Evolutionary conservation across 148 eudicot genomes (phyloP), one percentile per base, ranked within the genome.

Genomic region (Arctostaphylos glauca): DNA sequence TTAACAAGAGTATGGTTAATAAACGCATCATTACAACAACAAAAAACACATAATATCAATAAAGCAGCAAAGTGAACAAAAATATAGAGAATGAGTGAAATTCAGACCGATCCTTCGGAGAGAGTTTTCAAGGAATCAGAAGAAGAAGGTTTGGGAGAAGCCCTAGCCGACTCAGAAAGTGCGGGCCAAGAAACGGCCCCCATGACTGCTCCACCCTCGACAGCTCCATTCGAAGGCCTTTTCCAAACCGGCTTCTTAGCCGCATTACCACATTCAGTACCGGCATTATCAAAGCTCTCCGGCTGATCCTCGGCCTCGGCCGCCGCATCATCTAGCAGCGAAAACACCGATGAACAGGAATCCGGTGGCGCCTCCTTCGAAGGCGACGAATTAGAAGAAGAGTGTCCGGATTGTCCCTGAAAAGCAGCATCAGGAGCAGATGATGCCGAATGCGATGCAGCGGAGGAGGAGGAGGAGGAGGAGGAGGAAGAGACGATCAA

Each of bases 171-270:
- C 87, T 93, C 98, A 0, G 92, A 90, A 9, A 95, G 91, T 50
- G 97, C 87, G 47, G 98, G 98, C 98, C 98, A 95, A 50, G 91
- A 81, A 8, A 78, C 88, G 16, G 90, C 91, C 9, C 93, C 97
- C 91, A 95, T 95, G 5, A 93, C 93, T 46, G 91, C 80, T 68
- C 92, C 85, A 43, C 83, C 89, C 77, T 92, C 97, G 1, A 85
- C 81, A 53, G 84, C 85, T 25, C 82, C 92, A 81, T 86, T 87
- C 12, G 88, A 83, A 18, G 89, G 90, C 86, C 76, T 90, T 76
- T 87, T 89, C 93, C 95, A 89, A 15, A 85, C 89, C 41, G 90
- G 89, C 87, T 91, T 92, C 84, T 91, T 91, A 56, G 80, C 84
- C 82, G 87, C 92, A 90, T 71, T 82, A 25, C 53, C 84, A 73